A percentile compares a stretch with the other conserved stretches of the same genome.
These are phyloP conservation scores for Protomyces macrosporus DNA, from an alignment of 1,139 yeast genomes.

Conservation along the genomic window DNA sequence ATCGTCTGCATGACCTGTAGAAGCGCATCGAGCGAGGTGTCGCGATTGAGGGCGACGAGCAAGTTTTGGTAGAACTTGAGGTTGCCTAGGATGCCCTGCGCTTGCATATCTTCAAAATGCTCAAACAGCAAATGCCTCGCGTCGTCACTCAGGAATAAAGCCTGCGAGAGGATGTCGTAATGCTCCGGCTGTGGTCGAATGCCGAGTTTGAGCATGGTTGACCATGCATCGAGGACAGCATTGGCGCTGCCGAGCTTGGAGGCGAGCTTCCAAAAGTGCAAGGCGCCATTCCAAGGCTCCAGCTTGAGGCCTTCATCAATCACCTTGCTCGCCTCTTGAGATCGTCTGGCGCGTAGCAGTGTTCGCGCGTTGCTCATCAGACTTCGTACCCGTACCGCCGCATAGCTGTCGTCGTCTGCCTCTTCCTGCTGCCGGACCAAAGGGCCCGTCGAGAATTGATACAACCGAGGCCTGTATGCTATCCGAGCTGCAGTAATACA, in stretches of 20 bases:
- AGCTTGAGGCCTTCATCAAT: constrained; percentile 16
- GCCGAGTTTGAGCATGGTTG: constrained; percentile 4
- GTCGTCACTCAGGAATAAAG: constrained; percentile 1
- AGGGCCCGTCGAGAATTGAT: neutral
- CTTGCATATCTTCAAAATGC: constrained; percentile 3
- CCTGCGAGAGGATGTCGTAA: constrained; percentile 21
- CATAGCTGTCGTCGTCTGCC: neutral
- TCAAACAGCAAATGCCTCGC: constrained; percentile 7
- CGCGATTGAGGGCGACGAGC: neutral
- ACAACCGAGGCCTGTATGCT: neutral
- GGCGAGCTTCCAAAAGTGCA: constrained; percentile 22
- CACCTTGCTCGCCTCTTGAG: constrained; percentile 6
- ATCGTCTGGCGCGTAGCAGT: constrained; percentile 7
- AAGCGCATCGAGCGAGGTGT: neutral
- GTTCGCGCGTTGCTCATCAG: constrained; percentile 17
- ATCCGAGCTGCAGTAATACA: neutral
- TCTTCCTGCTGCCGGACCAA: neutral
- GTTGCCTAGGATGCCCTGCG: neutral
- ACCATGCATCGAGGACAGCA: constrained; percentile 20
- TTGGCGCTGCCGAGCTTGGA: constrained; percentile 14
- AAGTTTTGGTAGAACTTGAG: constrained; percentile 12
- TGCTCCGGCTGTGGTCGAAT: constrained; percentile 10
- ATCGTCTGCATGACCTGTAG: neutral
- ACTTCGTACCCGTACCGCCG: neutral
- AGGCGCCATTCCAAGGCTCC: constrained; percentile 10